phyloP scores from a whole-genome alignment of 352 stramenopile genomes.

The Elongisporangium undulatum region DNA sequence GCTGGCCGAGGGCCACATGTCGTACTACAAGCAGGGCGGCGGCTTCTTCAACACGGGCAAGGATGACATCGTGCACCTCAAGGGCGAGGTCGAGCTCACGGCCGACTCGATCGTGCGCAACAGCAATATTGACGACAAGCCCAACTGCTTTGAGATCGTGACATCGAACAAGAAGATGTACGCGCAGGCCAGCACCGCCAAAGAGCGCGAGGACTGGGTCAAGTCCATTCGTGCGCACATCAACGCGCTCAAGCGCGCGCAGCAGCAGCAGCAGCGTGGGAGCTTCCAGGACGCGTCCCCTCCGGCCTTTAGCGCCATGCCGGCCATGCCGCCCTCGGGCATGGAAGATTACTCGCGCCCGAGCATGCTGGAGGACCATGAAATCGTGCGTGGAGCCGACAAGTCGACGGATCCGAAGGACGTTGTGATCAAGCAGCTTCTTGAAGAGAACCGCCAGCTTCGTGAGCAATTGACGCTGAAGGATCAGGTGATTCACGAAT shows the following conservation, averaged over 20 bases:
- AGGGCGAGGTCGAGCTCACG: constrained; percentile 79
- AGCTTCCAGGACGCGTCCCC: constrained; percentile 63
- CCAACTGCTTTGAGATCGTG: constrained; percentile 85
- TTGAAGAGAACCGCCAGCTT: constrained; percentile 78
- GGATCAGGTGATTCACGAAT: constrained; percentile 80
- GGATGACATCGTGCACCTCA: constrained; percentile 84
- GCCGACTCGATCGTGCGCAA: constrained; percentile 77
- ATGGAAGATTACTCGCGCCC: constrained; percentile 76
- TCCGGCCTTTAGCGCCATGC: constrained; percentile 17
- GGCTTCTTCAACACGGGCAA: constrained; percentile 85
- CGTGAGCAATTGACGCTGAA: constrained; percentile 77
- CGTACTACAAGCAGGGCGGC: constrained; percentile 84
- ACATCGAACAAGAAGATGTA: constrained; percentile 86
- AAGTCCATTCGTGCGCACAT: constrained; percentile 80
- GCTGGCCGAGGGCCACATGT: constrained; percentile 75
- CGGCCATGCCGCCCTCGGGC: constrained; percentile 15
- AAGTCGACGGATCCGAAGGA: constrained; percentile 84
- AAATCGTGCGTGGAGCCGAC: constrained; percentile 77
- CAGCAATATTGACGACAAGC: constrained; percentile 83
- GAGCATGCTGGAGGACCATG: constrained; percentile 79
- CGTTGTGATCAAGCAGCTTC: constrained; percentile 81
- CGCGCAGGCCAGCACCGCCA: constrained; percentile 70
- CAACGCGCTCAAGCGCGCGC: constrained; percentile 53
- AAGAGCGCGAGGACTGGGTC: constrained; percentile 87
- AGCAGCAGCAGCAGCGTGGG: constrained; percentile 23